A percentile compares a stretch with the other conserved stretches of the same genome.
Evolutionary conservation across 2,329 filamentous ascomycete genomes (phyloP).

Genomic region (Didymosphaeria variabile): DNA sequence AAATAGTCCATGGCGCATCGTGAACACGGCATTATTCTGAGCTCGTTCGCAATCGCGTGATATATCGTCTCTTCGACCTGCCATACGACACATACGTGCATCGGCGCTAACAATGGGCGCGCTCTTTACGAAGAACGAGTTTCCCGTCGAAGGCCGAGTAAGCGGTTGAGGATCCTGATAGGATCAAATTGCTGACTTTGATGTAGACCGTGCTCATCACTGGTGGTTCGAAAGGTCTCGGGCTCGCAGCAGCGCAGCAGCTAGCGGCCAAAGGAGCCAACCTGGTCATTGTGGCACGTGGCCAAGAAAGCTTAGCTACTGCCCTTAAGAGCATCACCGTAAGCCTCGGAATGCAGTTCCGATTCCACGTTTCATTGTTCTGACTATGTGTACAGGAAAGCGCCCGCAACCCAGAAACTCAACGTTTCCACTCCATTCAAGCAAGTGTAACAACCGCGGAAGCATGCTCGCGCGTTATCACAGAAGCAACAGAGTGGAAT

Average conservation of each 20-base stretch:
- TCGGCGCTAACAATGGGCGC: neutral
- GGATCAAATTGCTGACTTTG: neutral
- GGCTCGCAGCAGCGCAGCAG: conserved; percentile 20
- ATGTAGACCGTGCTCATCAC: conserved; percentile 25
- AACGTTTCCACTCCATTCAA: conserved; percentile 22
- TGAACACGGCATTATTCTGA: neutral
- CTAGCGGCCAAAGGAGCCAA: conserved; percentile 26
- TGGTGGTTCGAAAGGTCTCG: conserved; percentile 26
- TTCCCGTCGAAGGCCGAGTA: conserved; percentile 23
- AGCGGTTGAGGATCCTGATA: neutral
- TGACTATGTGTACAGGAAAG: conserved; percentile 10
- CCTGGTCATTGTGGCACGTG: conserved; percentile 22
- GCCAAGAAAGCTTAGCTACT: conserved; percentile 18
- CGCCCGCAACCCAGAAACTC: conserved; percentile 17
- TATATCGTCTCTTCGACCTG: neutral
- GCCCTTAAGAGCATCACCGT: conserved; percentile 20
- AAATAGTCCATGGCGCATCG: neutral
- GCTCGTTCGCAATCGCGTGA: neutral
- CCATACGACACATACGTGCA: neutral
- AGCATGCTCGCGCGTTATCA: conserved; percentile 18
- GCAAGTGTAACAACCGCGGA: conserved; percentile 19
- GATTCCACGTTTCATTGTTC: neutral
- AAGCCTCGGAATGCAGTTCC: neutral
- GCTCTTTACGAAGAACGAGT: conserved; percentile 16
- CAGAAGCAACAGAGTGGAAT: conserved; percentile 22